Evolutionary conservation across 139 green algal species (phyloP), one percentile per base, ranked within the genome.

Genomic region (Raphidocelis subcapitata): DNA sequence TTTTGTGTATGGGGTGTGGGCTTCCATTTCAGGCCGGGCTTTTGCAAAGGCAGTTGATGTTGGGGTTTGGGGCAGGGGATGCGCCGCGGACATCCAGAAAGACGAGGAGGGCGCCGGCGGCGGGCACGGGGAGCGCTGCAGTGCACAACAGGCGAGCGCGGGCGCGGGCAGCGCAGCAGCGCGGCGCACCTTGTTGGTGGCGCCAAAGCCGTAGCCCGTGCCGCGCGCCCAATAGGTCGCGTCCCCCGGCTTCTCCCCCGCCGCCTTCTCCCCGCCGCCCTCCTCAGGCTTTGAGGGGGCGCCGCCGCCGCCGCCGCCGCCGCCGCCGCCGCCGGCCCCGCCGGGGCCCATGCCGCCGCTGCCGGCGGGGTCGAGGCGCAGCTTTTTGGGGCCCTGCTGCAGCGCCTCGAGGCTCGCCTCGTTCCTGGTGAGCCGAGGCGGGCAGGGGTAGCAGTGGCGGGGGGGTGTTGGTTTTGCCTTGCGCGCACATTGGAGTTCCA

Each of bases 121-220:
- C 32, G 32, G 23, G 67, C 67, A n/a, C 15, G 41, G 8, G 15
- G 16, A 65, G n/a, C 59, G 4, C 15, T 46, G 59, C 59, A 37
- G 15, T 44, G 5, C 5, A 65, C n/a, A 15, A n/a, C 36, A n/a
- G 26, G 37, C 37, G 4, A 8, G 54, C 12, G 12, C 12, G 12
- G 41, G 12, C 8, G 41, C 41, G 8, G 41, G 8, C 41, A 12
- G 41, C 8, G 12, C 8, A 12, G 8, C 12, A 8, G 12, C 41
- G 41, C 8, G 12, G 8, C 41, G 8, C 41, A 49, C 41, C 41
- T 46, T 37, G 3, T 51, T 41, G 44, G 35, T 67, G 18, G 57
- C 29, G 21, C 81, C 82, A 21, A 67, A 75, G 16, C 88, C 88
- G 71, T 89, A 93, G 3, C 88, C 88, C 0, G 81, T 88, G 18